Conservation (phyloP, 1,139 yeast genomes). For the Ogataea hybrid region DNA sequence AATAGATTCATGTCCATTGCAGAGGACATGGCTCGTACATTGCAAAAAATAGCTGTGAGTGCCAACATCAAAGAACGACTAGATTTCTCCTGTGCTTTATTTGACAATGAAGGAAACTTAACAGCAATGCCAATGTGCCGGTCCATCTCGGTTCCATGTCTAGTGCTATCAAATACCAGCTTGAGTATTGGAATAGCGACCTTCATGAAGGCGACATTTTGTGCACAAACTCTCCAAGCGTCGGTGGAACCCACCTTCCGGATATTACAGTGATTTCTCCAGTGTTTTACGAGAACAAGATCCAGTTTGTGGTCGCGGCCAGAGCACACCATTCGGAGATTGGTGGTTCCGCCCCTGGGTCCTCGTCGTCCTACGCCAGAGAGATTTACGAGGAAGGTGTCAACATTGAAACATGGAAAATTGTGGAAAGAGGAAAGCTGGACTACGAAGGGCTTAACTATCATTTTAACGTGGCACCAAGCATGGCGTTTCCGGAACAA, state of each 20-base stretch:
- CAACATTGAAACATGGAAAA: conserved; percentile 49
- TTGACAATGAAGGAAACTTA: conserved; percentile 70
- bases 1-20: conserved; percentile 88
- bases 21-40: conserved; percentile 83
- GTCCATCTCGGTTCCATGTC: conserved; percentile 88
- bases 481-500: conserved; percentile 54
- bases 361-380: conserved; percentile 56
- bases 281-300: conserved; percentile 41
- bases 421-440: conserved; percentile 49
- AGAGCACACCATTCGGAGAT: conserved; percentile 65
- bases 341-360: conserved; percentile 62
- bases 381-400: conserved; percentile 60
- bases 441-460: conserved; percentile 50
- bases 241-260: conserved; percentile 61
- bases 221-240: conserved; percentile 51
- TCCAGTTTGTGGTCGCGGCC: conserved; percentile 55
- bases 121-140: conserved; percentile 70
- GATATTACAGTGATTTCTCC: conserved; percentile 78
- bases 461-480: conserved; percentile 46
- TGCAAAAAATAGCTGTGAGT: conserved; percentile 77
- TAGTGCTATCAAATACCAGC: conserved; percentile 39
- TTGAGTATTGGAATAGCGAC: conserved; percentile 46
- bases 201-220: conserved; percentile 53
- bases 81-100: conserved; percentile 83
- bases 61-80: conserved; percentile 84